Base-by-base conservation (phyloP, 345 rosid species). In the Excoecaria agallocha region DNA sequence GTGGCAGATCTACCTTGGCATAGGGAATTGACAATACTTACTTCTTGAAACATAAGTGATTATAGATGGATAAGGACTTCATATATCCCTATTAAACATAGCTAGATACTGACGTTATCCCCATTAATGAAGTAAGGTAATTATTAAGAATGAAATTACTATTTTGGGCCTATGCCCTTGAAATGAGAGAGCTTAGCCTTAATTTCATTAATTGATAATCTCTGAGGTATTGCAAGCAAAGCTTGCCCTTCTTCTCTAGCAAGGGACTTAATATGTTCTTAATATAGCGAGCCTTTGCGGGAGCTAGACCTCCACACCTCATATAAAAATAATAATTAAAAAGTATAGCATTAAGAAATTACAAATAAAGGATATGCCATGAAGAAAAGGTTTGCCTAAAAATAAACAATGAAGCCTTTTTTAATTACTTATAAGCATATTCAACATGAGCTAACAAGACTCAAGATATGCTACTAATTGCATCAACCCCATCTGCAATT, bases 301-400 rank as follows among this genome's bases (percentile, higher is more conserved):
- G 96, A 7, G 98, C 96, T 78, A 94, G 82, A 68, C 98, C 98
- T 75, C 96, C 97, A 79, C 96, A 92, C 77, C 94, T 81, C 74
- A 94, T 94, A 25, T 24, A 22, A 30, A 24, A 56, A 6, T 16
- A 64, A 3, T 43, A 43, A 43, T 43, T 43, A 43, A 43, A 43
- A 3, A 43, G 46, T 6, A 43, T 3, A 43, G 46, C 46, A 5
- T 43, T 43, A 43, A 43, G n/a, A n/a, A n/a, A n/a, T n/a, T n/a
- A n/a, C n/a, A n/a, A n/a, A n/a, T n/a, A n/a, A n/a, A n/a, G n/a
- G n/a, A n/a, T n/a, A n/a, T n/a, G n/a, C n/a, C n/a, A n/a, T n/a
- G n/a, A n/a, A n/a, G n/a, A n/a, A n/a, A n/a, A n/a, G n/a, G n/a
- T n/a, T n/a, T n/a, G n/a, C n/a, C n/a, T n/a, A n/a, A n/a, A n/a